Evolutionary conservation across 164 flowering plant genomes (phyloP), one percentile per base, ranked within the genome.

Genomic region (Cinnamomum micranthum): DNA sequence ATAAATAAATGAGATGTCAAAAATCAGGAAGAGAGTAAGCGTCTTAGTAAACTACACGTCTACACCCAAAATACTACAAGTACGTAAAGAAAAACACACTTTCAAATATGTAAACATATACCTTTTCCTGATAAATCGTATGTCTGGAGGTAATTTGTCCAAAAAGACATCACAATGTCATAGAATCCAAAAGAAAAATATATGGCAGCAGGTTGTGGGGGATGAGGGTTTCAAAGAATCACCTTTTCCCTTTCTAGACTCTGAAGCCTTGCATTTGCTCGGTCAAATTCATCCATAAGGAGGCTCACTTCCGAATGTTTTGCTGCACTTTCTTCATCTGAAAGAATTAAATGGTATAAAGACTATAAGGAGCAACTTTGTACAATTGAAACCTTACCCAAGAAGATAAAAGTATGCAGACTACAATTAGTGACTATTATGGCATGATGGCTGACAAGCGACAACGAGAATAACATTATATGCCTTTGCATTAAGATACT

Each of bases 221-320:
- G 47, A 41, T 6, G 47, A 9, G 47, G 47, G 47, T 41, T 55
- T 75, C 27, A 70, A 20, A 69, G 24, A 65, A n/a, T 51, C 71
- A 93, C 99, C 98, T 94, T 96, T 81, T 96, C 98, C 78, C 99
- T 92, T 83, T 94, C 97, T 69, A 96, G 91, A 83, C 95, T 96
- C 72, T 87, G 80, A 67, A 96, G 89, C 41, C 97, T 93, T 65
- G 88, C 81, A 81, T 96, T 98, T 79, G 99, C 99, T 28, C 97
- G 85, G 79, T 96, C 99, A 76, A 92, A 95, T 88, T 96, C 99
- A 88, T 96, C 98, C 97, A 91, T 90, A 69, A 96, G 82, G 76
- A 96, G 95, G 85, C 73, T 89, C 69, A 92, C 87, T 80, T 96
- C 99, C 63, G 98, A 84, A 75, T 96, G 99, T 82, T 96, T 96